phyloP scores from a whole-genome alignment of 768 basidiomycete species.

The Rhizopogon vulgaris region DNA sequence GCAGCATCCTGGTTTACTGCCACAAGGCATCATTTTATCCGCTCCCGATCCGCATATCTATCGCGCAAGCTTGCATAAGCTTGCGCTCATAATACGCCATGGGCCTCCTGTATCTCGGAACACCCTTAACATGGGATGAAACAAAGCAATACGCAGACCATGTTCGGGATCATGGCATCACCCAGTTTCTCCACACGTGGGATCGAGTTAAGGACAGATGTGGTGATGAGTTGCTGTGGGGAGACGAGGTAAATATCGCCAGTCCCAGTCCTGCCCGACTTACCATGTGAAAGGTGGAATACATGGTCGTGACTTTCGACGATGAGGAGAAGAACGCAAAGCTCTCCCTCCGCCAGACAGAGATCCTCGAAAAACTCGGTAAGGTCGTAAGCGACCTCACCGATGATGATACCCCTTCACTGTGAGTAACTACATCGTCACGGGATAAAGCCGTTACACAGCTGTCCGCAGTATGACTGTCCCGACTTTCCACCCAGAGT shows the following conservation, averaged over 20 bases:
- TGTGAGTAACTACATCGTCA: constrained; percentile 36
- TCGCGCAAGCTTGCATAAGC: constrained; percentile 15
- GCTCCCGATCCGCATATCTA: neutral
- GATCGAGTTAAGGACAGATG: constrained; percentile 83
- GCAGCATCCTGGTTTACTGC: neutral
- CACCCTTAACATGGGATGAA: constrained; percentile 88
- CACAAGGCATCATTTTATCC: neutral
- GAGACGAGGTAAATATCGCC: constrained; percentile 74
- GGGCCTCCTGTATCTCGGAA: constrained; percentile 92
- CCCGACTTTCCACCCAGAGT: constrained; percentile 96
- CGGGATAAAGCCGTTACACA: neutral
- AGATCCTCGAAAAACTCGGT: constrained; percentile 80
- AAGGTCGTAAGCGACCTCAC: constrained; percentile 62
- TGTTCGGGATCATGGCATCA: constrained; percentile 87
- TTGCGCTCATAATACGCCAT: constrained; percentile 35
- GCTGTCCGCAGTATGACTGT: constrained; percentile 49
- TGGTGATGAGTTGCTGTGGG: constrained; percentile 94
- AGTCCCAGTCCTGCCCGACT: neutral
- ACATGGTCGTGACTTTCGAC: constrained; percentile 89
- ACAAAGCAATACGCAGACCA: constrained; percentile 84
- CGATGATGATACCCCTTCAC: constrained; percentile 41
- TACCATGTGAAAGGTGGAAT: constrained; percentile 68
- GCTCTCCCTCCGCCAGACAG: constrained; percentile 90
- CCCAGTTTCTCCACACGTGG: constrained; percentile 93
- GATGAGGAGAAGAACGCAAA: constrained; percentile 72